Base-by-base conservation (phyloP, 495 filamentous ascomycete species). In the Geoglossum glabrum region DNA sequence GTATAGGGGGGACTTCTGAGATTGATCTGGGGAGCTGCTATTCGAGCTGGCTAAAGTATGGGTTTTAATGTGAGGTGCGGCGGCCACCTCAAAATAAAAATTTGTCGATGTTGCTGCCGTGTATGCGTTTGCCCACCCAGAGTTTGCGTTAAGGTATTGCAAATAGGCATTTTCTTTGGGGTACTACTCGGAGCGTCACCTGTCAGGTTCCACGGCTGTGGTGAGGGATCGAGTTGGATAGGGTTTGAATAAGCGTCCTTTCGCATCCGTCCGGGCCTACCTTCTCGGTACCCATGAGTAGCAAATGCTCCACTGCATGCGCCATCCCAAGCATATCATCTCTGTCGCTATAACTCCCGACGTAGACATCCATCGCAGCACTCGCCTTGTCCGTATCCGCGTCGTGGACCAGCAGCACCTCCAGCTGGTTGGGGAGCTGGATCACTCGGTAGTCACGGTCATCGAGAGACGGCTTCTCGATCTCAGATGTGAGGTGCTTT, bases 231-330 rank as follows among this genome's bases (percentile, higher is more conserved):
- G 17, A n/a, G 11, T n/a, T 8, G 15, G 15, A n/a, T 54, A 11
- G 28, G 21, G 11, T 15, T 27, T 28, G 23, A 28, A 54, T n/a
- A n/a, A n/a, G n/a, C n/a, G 30, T 4, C 21, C 23, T 11, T 36
- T 11, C 51, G 23, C 3, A 10, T 31, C 27, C 11, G 28, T 10
- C 51, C 33, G 45, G 28, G 66, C 70, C 59, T 68, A 86, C 84
- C 76, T 98, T 98, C 70, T 95, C 80, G 11, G 92, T 99, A 43
- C 93, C 92, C 93, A 99, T 97, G 73, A 99, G 97, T 5, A 97
- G 73, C 64, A 96, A 72, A 78, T 96, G 81, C 68, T 95, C 89
- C 45, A 95, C 84, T 0, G 85, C 86, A 71, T 95, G 90, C 11
- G 85, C 87, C 76, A 88, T 86, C 28, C 90, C 93, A 21, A 87